Evolutionary conservation across 164 flowering plant genomes (phyloP), one percentile per base, ranked within the genome.

Genomic region (Euptelea pleiosperma): DNA sequence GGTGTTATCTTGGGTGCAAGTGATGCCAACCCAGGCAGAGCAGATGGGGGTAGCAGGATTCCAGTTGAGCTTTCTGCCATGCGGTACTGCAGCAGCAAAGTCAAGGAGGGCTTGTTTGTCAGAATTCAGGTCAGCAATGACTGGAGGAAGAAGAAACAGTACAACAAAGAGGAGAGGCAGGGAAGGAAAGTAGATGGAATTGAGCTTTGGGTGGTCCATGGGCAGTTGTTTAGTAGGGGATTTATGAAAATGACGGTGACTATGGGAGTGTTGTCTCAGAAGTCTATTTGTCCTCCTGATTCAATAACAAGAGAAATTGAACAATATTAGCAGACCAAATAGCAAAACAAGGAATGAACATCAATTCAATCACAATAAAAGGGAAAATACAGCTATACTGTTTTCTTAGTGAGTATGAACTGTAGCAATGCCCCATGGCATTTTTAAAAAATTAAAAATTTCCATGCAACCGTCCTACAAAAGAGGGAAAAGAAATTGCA

Each of bases 1-100:
- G 24, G 71, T 64, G 16, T 53, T 57, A 62, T 77, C 63, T n/a
- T n/a, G n/a, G n/a, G n/a, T n/a, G 59, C 95, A 87, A n/a, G 67
- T 73, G 40, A 87, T 53, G 8, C 95, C 95, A 24, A 75, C 57
- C 95, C 95, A 87, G 6, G 88, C 65, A 4, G 65, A 57, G 75
- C 94, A 87, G 31, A 87, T 56, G 10, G 77, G 70, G 22, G 70
- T 46, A 22, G 73, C 1, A 19, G 52, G 15, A 57, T 60, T 70
- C 94, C 94, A 87, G 70, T 87, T 84, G 58, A 87, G 79, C 40
- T 66, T 79, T 35, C 74, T 70, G 55, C 73, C 72, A 61, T 87
- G 94, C 33, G 77, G 88, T 18, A 82, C 72, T 10, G 71, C 40
- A 37, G 72, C 56, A 46, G 82, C 67, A 61, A 87, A 87, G 57